Evolutionary conservation across 2,329 filamentous ascomycete genomes (phyloP).

Genomic region (Corinectria fuckeliana): DNA sequence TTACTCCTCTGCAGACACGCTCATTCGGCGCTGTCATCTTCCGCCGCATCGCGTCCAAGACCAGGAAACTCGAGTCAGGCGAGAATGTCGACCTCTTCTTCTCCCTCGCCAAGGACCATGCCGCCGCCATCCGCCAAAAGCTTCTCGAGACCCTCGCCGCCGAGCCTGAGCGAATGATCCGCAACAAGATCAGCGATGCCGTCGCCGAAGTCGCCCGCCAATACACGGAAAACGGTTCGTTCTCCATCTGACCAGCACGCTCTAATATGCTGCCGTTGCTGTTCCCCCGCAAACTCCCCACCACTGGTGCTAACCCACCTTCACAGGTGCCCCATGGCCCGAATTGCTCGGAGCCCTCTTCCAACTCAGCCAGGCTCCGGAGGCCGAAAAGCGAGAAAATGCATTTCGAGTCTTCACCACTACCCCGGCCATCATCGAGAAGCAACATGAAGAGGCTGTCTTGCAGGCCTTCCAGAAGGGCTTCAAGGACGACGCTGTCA

Average conservation of each 20-base stretch:
- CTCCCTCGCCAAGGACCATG: slow-evolving; percentile 75
- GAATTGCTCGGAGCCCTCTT: slow-evolving; percentile 88
- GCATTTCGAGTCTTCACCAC: slow-evolving; percentile 96
- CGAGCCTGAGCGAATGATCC: slow-evolving; percentile 76
- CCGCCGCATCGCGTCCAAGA: slow-evolving; percentile 89
- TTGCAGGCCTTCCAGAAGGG: slow-evolving; percentile 87
- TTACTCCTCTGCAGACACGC: slow-evolving; percentile 66
- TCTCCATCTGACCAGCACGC: not conserved
- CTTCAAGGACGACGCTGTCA: slow-evolving; percentile 86
- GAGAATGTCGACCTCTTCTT: slow-evolving; percentile 85
- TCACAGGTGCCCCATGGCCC: slow-evolving; percentile 80
- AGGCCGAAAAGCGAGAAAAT: slow-evolving; percentile 85
- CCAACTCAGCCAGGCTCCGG: slow-evolving; percentile 84
- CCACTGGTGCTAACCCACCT: slow-evolving; percentile 29
- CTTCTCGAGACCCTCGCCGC: slow-evolving; percentile 77
- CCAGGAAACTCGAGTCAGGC: slow-evolving; percentile 75
- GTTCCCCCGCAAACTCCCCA: not conserved
- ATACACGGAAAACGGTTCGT: slow-evolving; percentile 88
- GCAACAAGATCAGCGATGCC: slow-evolving; percentile 98
- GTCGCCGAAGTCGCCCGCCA: slow-evolving; percentile 94
- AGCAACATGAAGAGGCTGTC: slow-evolving; percentile 92
- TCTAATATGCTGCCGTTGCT: not conserved
- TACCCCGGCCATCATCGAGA: slow-evolving; percentile 94
- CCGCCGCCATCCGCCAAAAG: slow-evolving; percentile 80
- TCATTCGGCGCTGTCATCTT: slow-evolving; percentile 95